Evolutionary conservation across 2,329 filamentous ascomycete genomes (phyloP), one percentile per base, ranked within the genome.

Genomic region (Talaromyces islandicus): DNA sequence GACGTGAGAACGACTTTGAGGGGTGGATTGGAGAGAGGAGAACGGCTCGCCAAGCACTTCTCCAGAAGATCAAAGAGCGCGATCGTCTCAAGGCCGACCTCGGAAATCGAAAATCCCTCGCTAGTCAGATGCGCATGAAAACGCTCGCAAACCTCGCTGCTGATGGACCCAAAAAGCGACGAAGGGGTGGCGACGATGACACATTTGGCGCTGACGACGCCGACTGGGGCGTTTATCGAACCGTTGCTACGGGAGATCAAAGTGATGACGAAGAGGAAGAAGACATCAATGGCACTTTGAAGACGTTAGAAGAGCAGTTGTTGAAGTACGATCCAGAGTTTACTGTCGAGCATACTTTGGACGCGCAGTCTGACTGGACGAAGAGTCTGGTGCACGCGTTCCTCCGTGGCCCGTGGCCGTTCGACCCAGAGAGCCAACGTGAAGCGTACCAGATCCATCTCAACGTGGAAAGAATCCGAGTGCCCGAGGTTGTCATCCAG

Each of bases 101-200:
- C 1, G 92, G 93, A 60, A 97, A 97, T 76, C 90, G 94, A 70
- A 99, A 99, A 75, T 97, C 92, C 0, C 86, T 97, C 21, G 94
- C 94, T 9, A 94, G 90, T 60, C 93, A 97, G 75, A 95, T 96
- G 77, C 90, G 94, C 64, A 99, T 99, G 94, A 97, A 97, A 78
- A 93, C 88, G 56, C 92, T 99, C 61, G 94, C 94, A 62, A 97
- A 96, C 70, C 87, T 99, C 1, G 94, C 94, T 3, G 92, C 93
- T 0, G 94, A 99, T 73, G 87, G 85, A 6, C 92, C 93, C 7
- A 81, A 81, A 64, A 92, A 92, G 73, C 95, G 96, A 75, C 85
- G 93, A 14, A 87, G 92, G 19, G 92, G 91, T 7, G 90, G 88
- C 4, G 93, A 97, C 71, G 94, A 99, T 68, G 94, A 99, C 71